Evolutionary conservation across 2,329 filamentous ascomycete genomes (phyloP), one percentile per base, ranked within the genome.

Genomic region (Sporothrix pallida): DNA sequence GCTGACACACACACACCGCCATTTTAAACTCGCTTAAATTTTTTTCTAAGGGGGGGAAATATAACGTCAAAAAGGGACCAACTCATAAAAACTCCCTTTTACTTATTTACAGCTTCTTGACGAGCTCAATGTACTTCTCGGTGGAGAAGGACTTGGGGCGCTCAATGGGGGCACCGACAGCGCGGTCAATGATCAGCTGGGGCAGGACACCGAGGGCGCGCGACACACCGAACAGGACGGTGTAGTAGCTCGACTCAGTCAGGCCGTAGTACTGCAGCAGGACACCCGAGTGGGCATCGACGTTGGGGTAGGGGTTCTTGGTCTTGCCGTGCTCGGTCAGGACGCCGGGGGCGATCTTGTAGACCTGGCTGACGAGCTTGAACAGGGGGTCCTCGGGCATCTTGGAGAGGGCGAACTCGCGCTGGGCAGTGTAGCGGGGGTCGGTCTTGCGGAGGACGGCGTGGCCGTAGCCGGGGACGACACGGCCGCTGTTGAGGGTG

Each of bases 301-400:
- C 95, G 88, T 98, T 98, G 85, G 96, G 96, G 90, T 89, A 98
- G 78, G 95, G 95, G 93, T 98, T 98, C 93, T 98, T 98, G 89
- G 95, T 98, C 93, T 99, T 99, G 87, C 96, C 96, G 88, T 99
- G 96, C 91, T 99, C 94, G 78, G 96, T 99, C 83, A 99, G 89
- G 80, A 99, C 96, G 81, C 92, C 93, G 78, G 96, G 96, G 77
- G 96, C 96, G 81, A 99, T 98, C 93, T 99, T 99, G 93, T 98
- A 99, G 80, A 99, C 96, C 88, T 99, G 96, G 90, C 93, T 97
- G 87, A 99, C 96, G 79, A 99, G 93, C 91, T 99, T 94, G 93
- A 98, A 99, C 95, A 99, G 97, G 81, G 95, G 95, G 89, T 98
- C 96, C 81, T 97, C 89, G 82, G 95, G 93, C 83, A 75, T 74